phyloP scores from a whole-genome alignment of 2,329 filamentous ascomycete genomes.

The Alternaria sp. region DNA sequence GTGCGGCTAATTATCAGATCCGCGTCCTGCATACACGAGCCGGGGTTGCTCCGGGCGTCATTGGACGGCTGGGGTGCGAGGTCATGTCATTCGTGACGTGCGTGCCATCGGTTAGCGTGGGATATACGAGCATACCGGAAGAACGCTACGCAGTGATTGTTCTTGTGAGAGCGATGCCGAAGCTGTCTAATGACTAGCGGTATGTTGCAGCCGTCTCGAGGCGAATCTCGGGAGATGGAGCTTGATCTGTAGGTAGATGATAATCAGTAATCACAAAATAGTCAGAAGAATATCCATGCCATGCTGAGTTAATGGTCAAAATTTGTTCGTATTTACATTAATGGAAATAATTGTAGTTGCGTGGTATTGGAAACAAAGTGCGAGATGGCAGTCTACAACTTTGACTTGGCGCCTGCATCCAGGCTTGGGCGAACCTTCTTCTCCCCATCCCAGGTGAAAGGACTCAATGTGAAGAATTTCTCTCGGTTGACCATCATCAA shows the following conservation, averaged over 20 bases:
- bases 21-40: slow-evolving; percentile 30
- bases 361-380: slow-evolving; percentile 1
- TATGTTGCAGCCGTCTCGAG: not conserved
- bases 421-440: slow-evolving; percentile 46
- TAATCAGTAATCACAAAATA: not conserved
- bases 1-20: slow-evolving; percentile 46
- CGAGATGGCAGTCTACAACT: slow-evolving; percentile 28
- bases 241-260: not conserved
- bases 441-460: slow-evolving; percentile 56
- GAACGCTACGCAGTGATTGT: not conserved
- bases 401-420: slow-evolving; percentile 45
- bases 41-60: not conserved
- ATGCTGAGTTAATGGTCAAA: not conserved
- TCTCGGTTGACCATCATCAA: slow-evolving; percentile 71
- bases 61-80: slow-evolving; percentile 4
- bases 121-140: not conserved
- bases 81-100: slow-evolving; percentile 19
- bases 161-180: not conserved
- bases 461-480: slow-evolving; percentile 74
- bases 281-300: not conserved
- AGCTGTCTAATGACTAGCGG: slow-evolving; percentile 6
- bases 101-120: slow-evolving; percentile 4
- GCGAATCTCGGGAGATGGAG: not conserved
- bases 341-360: not conserved
- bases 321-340: not conserved